phyloP scores from a whole-genome alignment of 2,329 filamentous ascomycete genomes.

The Ceratocystis cacaofunesta region DNA sequence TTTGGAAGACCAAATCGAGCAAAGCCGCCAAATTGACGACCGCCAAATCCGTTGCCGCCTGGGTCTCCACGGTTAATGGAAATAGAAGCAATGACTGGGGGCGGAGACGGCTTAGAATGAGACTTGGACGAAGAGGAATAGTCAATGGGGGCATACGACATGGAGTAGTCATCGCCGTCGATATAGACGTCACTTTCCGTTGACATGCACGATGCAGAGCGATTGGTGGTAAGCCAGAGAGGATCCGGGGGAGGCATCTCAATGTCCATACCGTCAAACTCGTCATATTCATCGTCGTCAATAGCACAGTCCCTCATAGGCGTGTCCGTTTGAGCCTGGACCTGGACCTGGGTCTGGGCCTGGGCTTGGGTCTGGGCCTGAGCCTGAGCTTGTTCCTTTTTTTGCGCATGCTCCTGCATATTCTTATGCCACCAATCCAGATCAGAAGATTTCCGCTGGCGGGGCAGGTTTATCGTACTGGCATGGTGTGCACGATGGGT shows the following conservation, averaged over 20 bases:
- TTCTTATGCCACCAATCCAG: conserved; percentile 63
- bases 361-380: not conserved
- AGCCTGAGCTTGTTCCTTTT: conserved; percentile 36
- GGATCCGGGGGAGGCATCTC: conserved; percentile 24
- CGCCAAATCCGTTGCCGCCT: not conserved
- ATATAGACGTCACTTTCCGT: conserved; percentile 12
- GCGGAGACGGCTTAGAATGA: not conserved
- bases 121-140: not conserved
- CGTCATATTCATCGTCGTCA: conserved; percentile 11
- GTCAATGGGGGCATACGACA: conserved; percentile 24
- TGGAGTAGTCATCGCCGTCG: conserved; percentile 21
- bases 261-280: conserved; percentile 20
- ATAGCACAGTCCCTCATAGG: conserved; percentile 22
- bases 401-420: conserved; percentile 63
- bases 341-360: conserved; percentile 20
- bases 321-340: conserved; percentile 19
- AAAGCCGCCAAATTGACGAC: conserved; percentile 9
- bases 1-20: conserved; percentile 4
- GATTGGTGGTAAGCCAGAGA: conserved; percentile 23
- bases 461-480: conserved; percentile 20
- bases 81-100: not conserved
- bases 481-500: not conserved
- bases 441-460: conserved; percentile 45
- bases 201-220: conserved; percentile 4
- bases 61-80: not conserved